Percentiles rank a stretch among this genome's conserved stretches.
These are phyloP conservation scores for Pisolithus tinctorius DNA, from an alignment of 768 basidiomycete species.

Conservation along the genomic window DNA sequence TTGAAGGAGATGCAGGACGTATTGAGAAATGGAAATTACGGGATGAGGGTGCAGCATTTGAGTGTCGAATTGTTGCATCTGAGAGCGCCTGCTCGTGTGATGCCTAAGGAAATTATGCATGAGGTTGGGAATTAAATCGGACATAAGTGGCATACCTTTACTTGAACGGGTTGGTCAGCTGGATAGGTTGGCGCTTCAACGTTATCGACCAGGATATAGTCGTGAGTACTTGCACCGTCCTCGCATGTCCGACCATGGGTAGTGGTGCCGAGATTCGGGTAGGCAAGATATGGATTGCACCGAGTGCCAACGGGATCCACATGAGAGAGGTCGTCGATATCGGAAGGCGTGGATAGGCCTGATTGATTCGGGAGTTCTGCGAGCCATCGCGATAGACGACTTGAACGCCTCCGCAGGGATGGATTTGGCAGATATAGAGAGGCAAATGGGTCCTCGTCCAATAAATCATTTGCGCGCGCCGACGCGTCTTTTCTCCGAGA, in stretches of 20 bases:
- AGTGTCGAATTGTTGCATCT: conserved; percentile 25
- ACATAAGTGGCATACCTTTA: conserved; percentile 22
- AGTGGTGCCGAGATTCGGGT: conserved; percentile 29
- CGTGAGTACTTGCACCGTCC: conserved; percentile 30
- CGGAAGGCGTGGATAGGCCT: conserved; percentile 7
- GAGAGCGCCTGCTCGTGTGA: conserved; percentile 17
- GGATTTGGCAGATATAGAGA: background rate
- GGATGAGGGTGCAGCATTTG: conserved; percentile 33
- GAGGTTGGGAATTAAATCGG: conserved; percentile 15
- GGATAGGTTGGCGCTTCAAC: conserved; percentile 22
- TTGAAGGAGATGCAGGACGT: conserved; percentile 35
- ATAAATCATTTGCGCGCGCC: conserved; percentile 5
- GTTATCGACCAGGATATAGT: conserved; percentile 37
- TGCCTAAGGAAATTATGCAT: conserved; percentile 16
- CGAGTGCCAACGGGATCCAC: conserved; percentile 22
- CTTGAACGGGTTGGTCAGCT: conserved; percentile 7
- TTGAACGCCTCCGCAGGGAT: conserved; percentile 30
- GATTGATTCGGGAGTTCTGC: conserved; percentile 30
- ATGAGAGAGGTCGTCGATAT: conserved; percentile 14
- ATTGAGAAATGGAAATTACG: conserved; percentile 39
- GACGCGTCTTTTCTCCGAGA: conserved; percentile 21
- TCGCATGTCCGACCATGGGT: conserved; percentile 24
- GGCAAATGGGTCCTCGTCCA: conserved; percentile 8
- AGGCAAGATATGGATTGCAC: conserved; percentile 37
- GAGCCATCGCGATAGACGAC: conserved; percentile 40